Percentiles rank a stretch among this genome's conserved stretches.
These are phyloP conservation scores for Alternaria gansuensis DNA, from an alignment of 2,329 filamentous ascomycete genomes.

Conservation along the genomic window DNA sequence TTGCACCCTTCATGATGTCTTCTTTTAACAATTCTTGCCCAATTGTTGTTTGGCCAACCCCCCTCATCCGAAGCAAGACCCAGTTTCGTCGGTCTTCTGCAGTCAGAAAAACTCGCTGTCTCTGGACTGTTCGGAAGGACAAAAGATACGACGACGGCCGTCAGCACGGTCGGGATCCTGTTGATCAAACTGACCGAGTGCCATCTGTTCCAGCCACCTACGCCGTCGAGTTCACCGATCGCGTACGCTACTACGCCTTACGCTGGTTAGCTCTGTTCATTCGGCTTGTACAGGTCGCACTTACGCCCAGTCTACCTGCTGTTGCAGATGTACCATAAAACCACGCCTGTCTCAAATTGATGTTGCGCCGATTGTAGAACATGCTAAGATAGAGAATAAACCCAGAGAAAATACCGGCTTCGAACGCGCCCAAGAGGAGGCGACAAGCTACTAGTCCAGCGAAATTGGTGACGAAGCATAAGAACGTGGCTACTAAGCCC, in stretches of 20 bases:
- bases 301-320: constrained; percentile 62
- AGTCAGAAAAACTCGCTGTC: constrained; percentile 45
- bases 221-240: constrained; percentile 38
- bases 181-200: constrained; percentile 48
- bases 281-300: neutral
- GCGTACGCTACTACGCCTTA: constrained; percentile 40
- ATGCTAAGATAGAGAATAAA: constrained; percentile 40
- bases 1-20: constrained; percentile 60
- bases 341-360: constrained; percentile 61
- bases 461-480: constrained; percentile 40
- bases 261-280: neutral
- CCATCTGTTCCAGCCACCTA: constrained; percentile 38
- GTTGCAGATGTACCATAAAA: constrained; percentile 64
- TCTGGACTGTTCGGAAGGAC: constrained; percentile 60
- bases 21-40: constrained; percentile 58
- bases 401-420: constrained; percentile 42
- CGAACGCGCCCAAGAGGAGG: constrained; percentile 42
- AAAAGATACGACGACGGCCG: constrained; percentile 60
- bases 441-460: constrained; percentile 39
- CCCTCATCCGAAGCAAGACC: constrained; percentile 48
- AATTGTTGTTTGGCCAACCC: constrained; percentile 54
- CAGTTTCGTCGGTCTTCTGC: constrained; percentile 38
- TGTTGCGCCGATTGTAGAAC: constrained; percentile 52
- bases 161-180: constrained; percentile 40
- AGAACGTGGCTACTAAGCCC: constrained; percentile 37